Evolutionary conservation across 257 asterid species (phyloP).

Genomic region (Asclepias syriaca): DNA sequence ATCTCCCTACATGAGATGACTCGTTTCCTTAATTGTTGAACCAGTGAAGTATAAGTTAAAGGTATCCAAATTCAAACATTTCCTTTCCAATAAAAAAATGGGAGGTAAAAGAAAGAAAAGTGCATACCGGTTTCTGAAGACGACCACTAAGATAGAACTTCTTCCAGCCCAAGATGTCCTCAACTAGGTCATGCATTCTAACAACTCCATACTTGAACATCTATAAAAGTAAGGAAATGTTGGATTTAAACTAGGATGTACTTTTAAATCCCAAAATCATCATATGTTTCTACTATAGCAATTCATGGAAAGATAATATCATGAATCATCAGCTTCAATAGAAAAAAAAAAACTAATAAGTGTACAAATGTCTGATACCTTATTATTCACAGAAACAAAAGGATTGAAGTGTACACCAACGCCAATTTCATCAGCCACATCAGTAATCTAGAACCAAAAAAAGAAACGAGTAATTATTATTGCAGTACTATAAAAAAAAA

Average conservation of each 20-base stretch:
- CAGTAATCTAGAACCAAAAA: conserved; percentile 40
- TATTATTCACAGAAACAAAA: conserved; percentile 49
- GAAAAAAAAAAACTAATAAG: neutral
- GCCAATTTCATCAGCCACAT: conserved; percentile 64
- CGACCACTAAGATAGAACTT: conserved; percentile 85
- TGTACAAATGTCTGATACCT: conserved; percentile 29
- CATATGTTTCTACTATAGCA: neutral
- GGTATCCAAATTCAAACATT: neutral
- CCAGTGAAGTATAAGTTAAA: neutral
- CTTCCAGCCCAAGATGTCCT: conserved; percentile 64
- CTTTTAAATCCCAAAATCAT: neutral
- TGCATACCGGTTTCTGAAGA: conserved; percentile 78
- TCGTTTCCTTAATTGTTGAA: neutral
- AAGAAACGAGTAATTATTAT: conserved; percentile 10
- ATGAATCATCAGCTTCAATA: neutral
- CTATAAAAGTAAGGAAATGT: neutral
- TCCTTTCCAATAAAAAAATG: neutral
- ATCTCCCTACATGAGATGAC: neutral
- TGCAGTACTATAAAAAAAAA: neutral
- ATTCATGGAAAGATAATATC: neutral
- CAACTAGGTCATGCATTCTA: conserved; percentile 58
- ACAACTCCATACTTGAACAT: conserved; percentile 63
- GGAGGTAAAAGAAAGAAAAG: neutral
- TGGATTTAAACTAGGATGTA: neutral
- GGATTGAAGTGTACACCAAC: conserved; percentile 90